These are phyloP conservation scores for Boeremia lycopersici DNA, from an alignment of 2,329 filamentous ascomycete genomes.

Conservation along the genomic window DNA sequence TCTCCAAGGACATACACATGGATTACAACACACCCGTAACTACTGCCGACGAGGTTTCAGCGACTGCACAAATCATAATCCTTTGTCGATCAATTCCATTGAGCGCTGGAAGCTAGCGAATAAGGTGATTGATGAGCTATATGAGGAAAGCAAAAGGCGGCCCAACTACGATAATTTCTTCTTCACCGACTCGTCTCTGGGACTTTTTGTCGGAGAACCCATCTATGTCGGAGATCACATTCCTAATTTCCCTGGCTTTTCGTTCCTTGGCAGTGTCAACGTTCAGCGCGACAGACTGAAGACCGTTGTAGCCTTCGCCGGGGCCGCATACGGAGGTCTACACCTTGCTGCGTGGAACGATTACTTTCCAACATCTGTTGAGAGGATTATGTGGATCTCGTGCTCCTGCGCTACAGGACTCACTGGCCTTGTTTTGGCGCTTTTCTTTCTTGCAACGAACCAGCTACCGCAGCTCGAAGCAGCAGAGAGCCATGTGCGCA, in stretches of 20 bases:
- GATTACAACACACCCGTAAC: conserved; percentile 24
- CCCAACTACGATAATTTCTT: conserved; percentile 25
- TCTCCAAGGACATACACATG: conserved; percentile 20
- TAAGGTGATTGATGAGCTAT: conserved; percentile 22
- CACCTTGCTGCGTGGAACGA: conserved; percentile 40
- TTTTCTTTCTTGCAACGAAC: conserved; percentile 30
- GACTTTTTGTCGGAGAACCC: conserved; percentile 27
- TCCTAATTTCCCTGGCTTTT: conserved; percentile 28
- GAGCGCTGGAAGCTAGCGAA: conserved; percentile 26
- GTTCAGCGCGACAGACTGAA: conserved; percentile 26
- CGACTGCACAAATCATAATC: conserved; percentile 21
- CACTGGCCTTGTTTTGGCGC: conserved; percentile 31
- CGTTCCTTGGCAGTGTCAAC: conserved; percentile 30
- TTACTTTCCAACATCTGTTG: conserved; percentile 29
- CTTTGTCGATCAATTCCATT: conserved; percentile 16
- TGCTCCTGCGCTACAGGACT: conserved; percentile 31
- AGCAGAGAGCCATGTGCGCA: conserved; percentile 26
- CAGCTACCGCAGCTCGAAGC: conserved; percentile 19
- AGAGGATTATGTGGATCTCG: conserved; percentile 35
- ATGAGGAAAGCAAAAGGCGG: conserved; percentile 21
- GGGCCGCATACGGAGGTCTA: conserved; percentile 34
- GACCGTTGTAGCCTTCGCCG: conserved; percentile 31
- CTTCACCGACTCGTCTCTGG: conserved; percentile 27
- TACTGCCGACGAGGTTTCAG: conserved; percentile 28
- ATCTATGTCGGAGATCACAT: conserved; percentile 24